phyloP scores from a whole-genome alignment of 164 flowering plant species.

The Taxillus chinensis region DNA sequence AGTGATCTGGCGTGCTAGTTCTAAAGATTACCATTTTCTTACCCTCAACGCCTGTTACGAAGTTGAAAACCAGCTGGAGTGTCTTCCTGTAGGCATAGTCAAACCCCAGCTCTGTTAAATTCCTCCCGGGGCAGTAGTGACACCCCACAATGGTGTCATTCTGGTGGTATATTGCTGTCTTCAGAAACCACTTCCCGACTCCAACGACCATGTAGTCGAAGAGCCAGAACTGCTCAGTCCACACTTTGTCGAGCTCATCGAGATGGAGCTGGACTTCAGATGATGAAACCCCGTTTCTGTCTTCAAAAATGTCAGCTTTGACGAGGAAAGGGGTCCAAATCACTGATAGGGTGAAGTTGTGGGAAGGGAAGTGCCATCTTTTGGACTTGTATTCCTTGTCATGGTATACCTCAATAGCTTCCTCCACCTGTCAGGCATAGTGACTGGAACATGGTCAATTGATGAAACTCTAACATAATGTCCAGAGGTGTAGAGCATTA shows the following conservation, averaged over 20 bases:
- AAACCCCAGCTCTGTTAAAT: conserved; percentile 31
- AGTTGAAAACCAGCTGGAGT: conserved; percentile 18
- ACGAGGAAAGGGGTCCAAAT: conserved; percentile 58
- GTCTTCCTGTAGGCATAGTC: conserved; percentile 30
- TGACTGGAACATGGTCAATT: not conserved
- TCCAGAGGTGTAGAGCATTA: too few species aligned
- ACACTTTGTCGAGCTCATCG: conserved; percentile 25
- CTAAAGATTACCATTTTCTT: conserved; percentile 24
- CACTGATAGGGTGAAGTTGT: conserved; percentile 44
- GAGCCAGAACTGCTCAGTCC: conserved; percentile 24
- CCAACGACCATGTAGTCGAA: conserved; percentile 26
- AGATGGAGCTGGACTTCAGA: conserved; percentile 34
- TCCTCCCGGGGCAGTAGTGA: conserved; percentile 32
- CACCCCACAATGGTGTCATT: conserved; percentile 31
- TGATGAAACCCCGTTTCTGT: conserved; percentile 32
- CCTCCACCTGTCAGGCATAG: conserved; percentile 28
- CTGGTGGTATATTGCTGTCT: conserved; percentile 31
- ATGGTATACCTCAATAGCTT: conserved; percentile 14
- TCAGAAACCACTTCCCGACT: conserved; percentile 46
- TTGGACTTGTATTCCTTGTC: conserved; percentile 11
- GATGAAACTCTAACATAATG: not conserved
- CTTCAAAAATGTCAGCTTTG: conserved; percentile 33
- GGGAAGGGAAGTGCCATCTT: conserved; percentile 28
- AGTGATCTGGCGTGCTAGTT: conserved; percentile 47
- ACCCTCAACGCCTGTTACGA: conserved; percentile 10